phyloP scores from a whole-genome alignment of 805 yeast species.

The Candida mattraensis region DNA sequence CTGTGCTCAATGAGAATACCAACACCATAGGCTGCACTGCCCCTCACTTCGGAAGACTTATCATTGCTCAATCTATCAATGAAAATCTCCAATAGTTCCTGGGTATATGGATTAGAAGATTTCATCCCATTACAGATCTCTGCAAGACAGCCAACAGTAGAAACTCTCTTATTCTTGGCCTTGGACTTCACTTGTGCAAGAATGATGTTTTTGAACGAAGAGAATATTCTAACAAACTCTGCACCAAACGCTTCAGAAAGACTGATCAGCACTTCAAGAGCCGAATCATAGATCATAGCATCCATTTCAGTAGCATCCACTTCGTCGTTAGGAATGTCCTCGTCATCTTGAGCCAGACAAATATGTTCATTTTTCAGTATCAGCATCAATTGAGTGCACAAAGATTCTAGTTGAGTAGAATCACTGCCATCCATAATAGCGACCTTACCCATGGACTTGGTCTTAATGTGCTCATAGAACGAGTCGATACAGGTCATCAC shows the following conservation, averaged over 20 bases:
- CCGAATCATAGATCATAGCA: constrained; percentile 77
- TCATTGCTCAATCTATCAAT: constrained; percentile 68
- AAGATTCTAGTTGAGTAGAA: constrained; percentile 55
- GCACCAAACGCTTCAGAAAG: constrained; percentile 75
- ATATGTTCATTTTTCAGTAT: constrained; percentile 81
- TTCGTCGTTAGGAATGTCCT: constrained; percentile 36
- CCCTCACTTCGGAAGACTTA: constrained; percentile 82
- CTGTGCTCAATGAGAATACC: constrained; percentile 69
- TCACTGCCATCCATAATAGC: constrained; percentile 62
- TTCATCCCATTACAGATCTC: constrained; percentile 82
- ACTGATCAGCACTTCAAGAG: constrained; percentile 80
- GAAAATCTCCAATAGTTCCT: constrained; percentile 71
- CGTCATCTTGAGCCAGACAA: constrained; percentile 74
- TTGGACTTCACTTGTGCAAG: constrained; percentile 57
- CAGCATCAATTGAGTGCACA: constrained; percentile 70
- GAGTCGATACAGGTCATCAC: constrained; percentile 77
- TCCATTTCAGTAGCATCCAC: constrained; percentile 55
- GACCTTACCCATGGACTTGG: constrained; percentile 62
- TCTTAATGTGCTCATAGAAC: constrained; percentile 61
- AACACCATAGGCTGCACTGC: constrained; percentile 94
- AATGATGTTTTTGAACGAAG: constrained; percentile 66
- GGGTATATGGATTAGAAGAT: constrained; percentile 60
- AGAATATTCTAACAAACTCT: constrained; percentile 72
- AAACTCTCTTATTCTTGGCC: constrained; percentile 72
- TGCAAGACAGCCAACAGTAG: constrained; percentile 86